Base-by-base conservation (phyloP, 106 monocot genomes). In the Phalaenopsis aphrodite region DNA sequence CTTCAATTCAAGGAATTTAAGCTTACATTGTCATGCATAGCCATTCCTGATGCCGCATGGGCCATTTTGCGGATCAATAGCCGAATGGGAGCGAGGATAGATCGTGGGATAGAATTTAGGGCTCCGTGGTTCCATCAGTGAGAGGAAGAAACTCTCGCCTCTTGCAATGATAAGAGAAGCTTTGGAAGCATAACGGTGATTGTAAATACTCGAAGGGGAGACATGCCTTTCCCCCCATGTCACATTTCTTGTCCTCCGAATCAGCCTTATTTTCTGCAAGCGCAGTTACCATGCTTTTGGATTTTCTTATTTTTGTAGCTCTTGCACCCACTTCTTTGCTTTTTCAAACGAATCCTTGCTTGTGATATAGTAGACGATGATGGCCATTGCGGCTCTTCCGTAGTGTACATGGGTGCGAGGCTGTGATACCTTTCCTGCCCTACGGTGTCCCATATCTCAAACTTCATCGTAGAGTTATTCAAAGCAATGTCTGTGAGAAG, bases 361-460 rank as follows among this genome's bases (percentile, higher is more conserved):
- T n/a, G 97, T 89, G 81, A 97, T 94, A 77, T 97, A 94, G 72
- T 94, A 97, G 79, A 94, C 97, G 61, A 97, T 89, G 78, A 97
- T 90, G 2, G 97, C 94, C 5, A 94, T 94, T 11, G 97, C 94
- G 0, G 97, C 97, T 8, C 97, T 94, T 43, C 97, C 77, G 88
- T 94, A 94, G 87, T 96, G 30, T 30, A 96, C 96, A 96, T 94
- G 80, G 94, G 96, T 69, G 96, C 94, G 56, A 97, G 80, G 76
- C 94, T 94, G 71, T 97, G 96, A 77, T 97, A 97, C 79, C 96
- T 87, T 88, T 97, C 94, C 82, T 97, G 96, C 73, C 96, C 96
- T 3, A 94, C 96, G 8, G 96, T 97, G 78, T 97, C 96, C 96
- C 96, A 97, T 72, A 94, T 98, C 85, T 94, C 97, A 71, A 98